phyloP scores from a whole-genome alignment of 208 protist genomes.

The Trypanosoma caninum region DNA sequence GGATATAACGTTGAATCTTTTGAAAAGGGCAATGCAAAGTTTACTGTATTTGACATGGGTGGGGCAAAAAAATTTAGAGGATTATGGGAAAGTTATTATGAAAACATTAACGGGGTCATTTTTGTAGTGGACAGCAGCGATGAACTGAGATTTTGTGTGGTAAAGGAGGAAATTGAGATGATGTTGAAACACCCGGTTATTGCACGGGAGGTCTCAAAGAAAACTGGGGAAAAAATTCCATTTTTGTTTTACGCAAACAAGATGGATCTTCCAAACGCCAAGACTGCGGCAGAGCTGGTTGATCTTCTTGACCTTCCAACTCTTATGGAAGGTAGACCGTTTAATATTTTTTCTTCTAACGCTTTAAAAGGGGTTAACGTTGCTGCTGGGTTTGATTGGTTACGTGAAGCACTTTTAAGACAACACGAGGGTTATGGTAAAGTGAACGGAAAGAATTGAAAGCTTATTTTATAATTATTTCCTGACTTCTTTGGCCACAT shows the following conservation, averaged over 20 bases:
- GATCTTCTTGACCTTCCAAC: slow-evolving; percentile 75
- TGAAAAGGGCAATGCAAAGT: slow-evolving; percentile 92
- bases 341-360: slow-evolving; percentile 84
- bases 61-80: slow-evolving; percentile 97
- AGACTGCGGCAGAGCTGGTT: slow-evolving; percentile 71
- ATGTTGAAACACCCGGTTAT: slow-evolving; percentile 73
- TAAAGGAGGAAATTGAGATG: slow-evolving; percentile 80
- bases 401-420: slow-evolving; percentile 44
- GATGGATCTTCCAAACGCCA: slow-evolving; percentile 84
- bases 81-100: slow-evolving; percentile 97
- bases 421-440: slow-evolving; percentile 1
- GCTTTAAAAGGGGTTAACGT: slow-evolving; percentile 63
- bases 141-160: slow-evolving; percentile 75
- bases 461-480: background rate
- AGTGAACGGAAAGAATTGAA: background rate
- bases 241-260: slow-evolving; percentile 92
- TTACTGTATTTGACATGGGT: slow-evolving; percentile 98
- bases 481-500: background rate
- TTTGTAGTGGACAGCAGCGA: slow-evolving; percentile 94
- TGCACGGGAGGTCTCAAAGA: slow-evolving; percentile 15
- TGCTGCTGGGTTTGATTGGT: slow-evolving; percentile 70
- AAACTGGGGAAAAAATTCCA: slow-evolving; percentile 27
- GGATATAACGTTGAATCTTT: slow-evolving; percentile 92
- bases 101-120: slow-evolving; percentile 92
- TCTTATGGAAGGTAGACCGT: slow-evolving; percentile 64